A percentile compares a stretch with the other conserved stretches of the same genome.
Conservation (phyloP, 306 rosid genomes). For the Rosa multiflora region DNA sequence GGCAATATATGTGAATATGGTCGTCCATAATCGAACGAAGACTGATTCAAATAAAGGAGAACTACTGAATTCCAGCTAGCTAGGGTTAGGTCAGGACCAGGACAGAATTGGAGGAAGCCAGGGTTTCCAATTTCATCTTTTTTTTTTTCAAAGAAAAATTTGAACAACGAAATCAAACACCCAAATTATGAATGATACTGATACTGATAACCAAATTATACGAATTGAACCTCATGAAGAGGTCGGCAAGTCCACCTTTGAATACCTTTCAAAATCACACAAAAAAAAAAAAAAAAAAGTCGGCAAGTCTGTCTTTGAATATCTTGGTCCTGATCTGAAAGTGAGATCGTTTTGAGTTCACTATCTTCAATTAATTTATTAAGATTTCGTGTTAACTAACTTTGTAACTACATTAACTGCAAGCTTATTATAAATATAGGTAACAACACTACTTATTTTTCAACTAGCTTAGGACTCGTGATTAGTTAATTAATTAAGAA, state of each 20-base stretch:
- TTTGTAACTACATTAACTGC: constrained; percentile 45
- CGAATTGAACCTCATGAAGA: neutral
- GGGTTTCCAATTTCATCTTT: neutral
- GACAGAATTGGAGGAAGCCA: neutral
- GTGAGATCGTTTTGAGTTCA: constrained; percentile 1
- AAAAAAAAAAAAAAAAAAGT: neutral
- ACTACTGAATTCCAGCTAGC: neutral
- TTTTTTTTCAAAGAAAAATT: neutral
- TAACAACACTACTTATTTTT: constrained; percentile 18
- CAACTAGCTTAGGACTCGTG: constrained; percentile 22
- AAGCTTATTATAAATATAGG: neutral
- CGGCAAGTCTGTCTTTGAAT: constrained; percentile 4
- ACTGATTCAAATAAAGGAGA: neutral
- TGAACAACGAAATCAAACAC: neutral
- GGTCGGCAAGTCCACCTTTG: constrained; percentile 5
- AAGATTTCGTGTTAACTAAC: constrained; percentile 34
- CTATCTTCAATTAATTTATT: neutral
- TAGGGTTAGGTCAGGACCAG: neutral
- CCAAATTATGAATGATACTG: neutral
- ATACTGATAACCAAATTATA: neutral
- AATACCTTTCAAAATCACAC: neutral
- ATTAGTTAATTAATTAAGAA: constrained; percentile 33
- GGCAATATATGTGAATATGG: neutral
- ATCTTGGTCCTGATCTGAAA: neutral
- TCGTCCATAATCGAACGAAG: neutral